Conservation (phyloP, 2,329 filamentous ascomycete genomes). For the Xylaria sp. region DNA sequence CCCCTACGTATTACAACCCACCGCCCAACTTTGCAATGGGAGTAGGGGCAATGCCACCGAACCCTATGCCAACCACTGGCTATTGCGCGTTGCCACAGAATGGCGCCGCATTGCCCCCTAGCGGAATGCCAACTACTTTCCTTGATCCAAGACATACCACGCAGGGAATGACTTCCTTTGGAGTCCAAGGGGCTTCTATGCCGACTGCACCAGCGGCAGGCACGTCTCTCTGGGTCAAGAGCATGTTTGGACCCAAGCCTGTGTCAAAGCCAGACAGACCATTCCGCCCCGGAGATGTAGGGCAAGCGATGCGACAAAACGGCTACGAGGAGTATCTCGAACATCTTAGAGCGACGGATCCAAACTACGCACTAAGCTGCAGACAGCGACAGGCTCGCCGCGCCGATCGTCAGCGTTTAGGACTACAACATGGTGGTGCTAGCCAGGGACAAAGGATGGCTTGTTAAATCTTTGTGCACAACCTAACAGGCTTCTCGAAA, state of each 20-base stretch:
- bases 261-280: conserved; percentile 48
- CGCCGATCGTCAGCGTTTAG: conserved; percentile 36
- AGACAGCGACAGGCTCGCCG: conserved; percentile 47
- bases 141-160: conserved; percentile 8
- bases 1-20: conserved; percentile 2
- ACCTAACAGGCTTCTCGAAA: neutral
- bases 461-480: conserved; percentile 2
- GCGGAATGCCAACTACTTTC: conserved; percentile 10
- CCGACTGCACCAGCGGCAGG: conserved; percentile 13
- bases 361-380: conserved; percentile 45
- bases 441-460: neutral
- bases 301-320: conserved; percentile 42
- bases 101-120: neutral
- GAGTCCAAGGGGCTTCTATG: neutral
- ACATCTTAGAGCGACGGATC: conserved; percentile 42
- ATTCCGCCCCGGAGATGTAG: conserved; percentile 40
- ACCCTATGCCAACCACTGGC: conserved; percentile 1
- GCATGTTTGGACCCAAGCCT: conserved; percentile 48
- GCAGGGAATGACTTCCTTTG: conserved; percentile 9
- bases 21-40: conserved; percentile 15
- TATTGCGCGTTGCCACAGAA: conserved; percentile 13
- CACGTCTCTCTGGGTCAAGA: conserved; percentile 40
- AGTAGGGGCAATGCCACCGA: conserved; percentile 3
- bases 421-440: neutral
- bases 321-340: conserved; percentile 50